Evolutionary conservation across 352 stramenopile genomes (phyloP).

Genomic region (Globisporangium nunn): DNA sequence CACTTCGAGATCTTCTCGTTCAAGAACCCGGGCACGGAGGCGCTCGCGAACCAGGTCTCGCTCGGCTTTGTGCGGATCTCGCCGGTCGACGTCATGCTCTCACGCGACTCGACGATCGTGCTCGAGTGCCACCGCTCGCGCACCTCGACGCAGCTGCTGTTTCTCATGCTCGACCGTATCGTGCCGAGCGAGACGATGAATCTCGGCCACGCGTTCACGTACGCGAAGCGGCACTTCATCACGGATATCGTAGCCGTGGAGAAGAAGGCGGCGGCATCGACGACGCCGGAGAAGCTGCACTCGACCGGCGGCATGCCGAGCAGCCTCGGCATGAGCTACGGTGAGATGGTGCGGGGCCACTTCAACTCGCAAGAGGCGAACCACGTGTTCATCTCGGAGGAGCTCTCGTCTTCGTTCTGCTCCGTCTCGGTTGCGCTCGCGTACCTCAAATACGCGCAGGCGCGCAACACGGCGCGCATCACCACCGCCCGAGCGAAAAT

Average conservation of each 20-base stretch:
- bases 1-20: conserved; percentile 79
- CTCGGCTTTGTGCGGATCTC: conserved; percentile 74
- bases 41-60: conserved; percentile 48
- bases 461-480: conserved; percentile 56
- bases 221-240: conserved; percentile 77
- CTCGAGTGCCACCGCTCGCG: conserved; percentile 50
- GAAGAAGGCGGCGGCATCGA: background rate
- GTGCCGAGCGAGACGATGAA: conserved; percentile 53
- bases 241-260: conserved; percentile 61
- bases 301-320: conserved; percentile 5
- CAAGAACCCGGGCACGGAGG: conserved; percentile 47
- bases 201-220: conserved; percentile 69
- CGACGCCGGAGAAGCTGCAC: background rate
- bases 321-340: conserved; percentile 37
- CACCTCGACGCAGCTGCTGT: conserved; percentile 51
- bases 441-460: conserved; percentile 69
- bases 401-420: conserved; percentile 74
- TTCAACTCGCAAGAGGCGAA: conserved; percentile 40
- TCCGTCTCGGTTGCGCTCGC: conserved; percentile 78
- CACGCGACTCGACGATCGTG: conserved; percentile 63
- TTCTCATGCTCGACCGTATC: conserved; percentile 74
- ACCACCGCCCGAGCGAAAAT: conserved; percentile 45
- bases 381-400: conserved; percentile 76
- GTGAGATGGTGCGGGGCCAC: conserved; percentile 52
- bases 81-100: conserved; percentile 66